These are phyloP conservation scores for Cafeteria roenbergensis DNA, from an alignment of 108 stramenopile genomes.

Conservation along the genomic window DNA sequence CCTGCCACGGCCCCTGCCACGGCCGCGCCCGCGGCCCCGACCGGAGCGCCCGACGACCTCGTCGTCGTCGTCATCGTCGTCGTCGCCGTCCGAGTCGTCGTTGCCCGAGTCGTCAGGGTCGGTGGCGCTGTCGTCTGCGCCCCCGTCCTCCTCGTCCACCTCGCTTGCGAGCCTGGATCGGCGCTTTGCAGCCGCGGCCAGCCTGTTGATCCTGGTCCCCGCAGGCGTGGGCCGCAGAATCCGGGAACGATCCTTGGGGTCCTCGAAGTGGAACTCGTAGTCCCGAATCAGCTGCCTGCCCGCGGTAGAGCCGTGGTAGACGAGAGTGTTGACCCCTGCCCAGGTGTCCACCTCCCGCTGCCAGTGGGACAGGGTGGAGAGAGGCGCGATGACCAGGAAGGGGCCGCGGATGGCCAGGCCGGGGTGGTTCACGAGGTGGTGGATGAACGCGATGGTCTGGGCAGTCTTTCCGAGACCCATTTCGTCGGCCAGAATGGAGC, in stretches of 20 bases:
- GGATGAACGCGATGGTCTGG: slow-evolving; percentile 85
- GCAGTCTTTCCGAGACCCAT: slow-evolving; percentile 84
- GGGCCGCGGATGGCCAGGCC: slow-evolving; percentile 39
- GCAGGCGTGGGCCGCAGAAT: slow-evolving; percentile 30
- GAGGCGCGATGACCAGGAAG: slow-evolving; percentile 77
- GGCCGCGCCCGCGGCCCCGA: too few relatives aligned
- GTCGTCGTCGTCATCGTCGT: too few relatives aligned
- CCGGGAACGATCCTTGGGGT: background rate
- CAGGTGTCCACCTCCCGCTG: slow-evolving; percentile 48
- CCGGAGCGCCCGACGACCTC: too few relatives aligned
- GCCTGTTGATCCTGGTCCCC: slow-evolving; percentile 76
- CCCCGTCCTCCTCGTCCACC: slow-evolving; percentile 60
- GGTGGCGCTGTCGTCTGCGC: slow-evolving; percentile 60
- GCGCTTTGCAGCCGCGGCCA: slow-evolving; percentile 72
- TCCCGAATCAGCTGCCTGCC: slow-evolving; percentile 13
- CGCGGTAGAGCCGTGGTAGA: slow-evolving; percentile 34
- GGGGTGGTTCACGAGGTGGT: slow-evolving; percentile 52
- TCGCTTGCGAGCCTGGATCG: slow-evolving; percentile 56
- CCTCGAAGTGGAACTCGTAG: slow-evolving; percentile 1
- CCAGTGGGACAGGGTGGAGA: slow-evolving; percentile 86
- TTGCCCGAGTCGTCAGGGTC: slow-evolving; percentile 46
- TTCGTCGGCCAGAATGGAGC: slow-evolving; percentile 93
- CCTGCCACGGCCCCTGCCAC: too few relatives aligned
- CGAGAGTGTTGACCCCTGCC: slow-evolving; percentile 44
- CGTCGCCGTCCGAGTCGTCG: too few relatives aligned